phyloP scores from a whole-genome alignment of 73 alveolate species.

The Urostyla sp. region DNA sequence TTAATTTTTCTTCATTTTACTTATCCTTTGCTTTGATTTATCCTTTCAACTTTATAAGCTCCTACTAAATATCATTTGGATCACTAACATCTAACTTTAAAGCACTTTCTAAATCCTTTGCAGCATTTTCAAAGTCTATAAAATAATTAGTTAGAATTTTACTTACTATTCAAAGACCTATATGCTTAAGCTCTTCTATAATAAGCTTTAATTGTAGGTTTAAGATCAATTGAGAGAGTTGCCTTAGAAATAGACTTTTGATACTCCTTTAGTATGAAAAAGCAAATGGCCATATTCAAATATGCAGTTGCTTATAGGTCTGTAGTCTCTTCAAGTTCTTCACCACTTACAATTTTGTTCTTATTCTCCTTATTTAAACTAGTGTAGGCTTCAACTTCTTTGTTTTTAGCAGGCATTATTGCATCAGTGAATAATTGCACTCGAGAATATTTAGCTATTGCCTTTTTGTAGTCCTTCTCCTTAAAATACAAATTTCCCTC shows the following conservation, averaged over 20 bases:
- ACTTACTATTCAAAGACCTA: background rate
- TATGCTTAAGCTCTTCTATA: slow-evolving; percentile 47
- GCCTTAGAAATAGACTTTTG: slow-evolving; percentile 41
- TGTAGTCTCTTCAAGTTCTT: background rate
- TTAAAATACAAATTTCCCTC: slow-evolving; percentile 33
- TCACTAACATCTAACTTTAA: slow-evolving; percentile 49
- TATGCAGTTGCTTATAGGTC: slow-evolving; percentile 28
- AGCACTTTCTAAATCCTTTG: slow-evolving; percentile 22
- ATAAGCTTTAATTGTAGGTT: slow-evolving; percentile 15
- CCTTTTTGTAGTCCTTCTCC: slow-evolving; percentile 43
- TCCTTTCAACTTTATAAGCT: background rate
- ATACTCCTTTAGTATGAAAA: background rate
- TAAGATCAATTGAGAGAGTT: background rate
- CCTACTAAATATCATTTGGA: slow-evolving; percentile 40
- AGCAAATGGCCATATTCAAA: slow-evolving; percentile 48
- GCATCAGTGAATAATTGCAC: slow-evolving; percentile 32
- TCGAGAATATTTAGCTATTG: slow-evolving; percentile 46
- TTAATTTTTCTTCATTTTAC: background rate
- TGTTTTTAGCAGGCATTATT: background rate
- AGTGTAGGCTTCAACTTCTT: slow-evolving; percentile 22
- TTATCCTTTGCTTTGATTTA: background rate
- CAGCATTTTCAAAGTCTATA: slow-evolving; percentile 21
- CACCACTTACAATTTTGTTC: background rate
- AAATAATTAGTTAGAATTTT: too few species aligned
- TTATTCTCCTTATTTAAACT: too few species aligned